A percentile compares a stretch with the other conserved stretches of the same genome.
These are phyloP conservation scores for Fusarium sp. DNA, from an alignment of 2,329 filamentous ascomycete species.

Conservation along the genomic window DNA sequence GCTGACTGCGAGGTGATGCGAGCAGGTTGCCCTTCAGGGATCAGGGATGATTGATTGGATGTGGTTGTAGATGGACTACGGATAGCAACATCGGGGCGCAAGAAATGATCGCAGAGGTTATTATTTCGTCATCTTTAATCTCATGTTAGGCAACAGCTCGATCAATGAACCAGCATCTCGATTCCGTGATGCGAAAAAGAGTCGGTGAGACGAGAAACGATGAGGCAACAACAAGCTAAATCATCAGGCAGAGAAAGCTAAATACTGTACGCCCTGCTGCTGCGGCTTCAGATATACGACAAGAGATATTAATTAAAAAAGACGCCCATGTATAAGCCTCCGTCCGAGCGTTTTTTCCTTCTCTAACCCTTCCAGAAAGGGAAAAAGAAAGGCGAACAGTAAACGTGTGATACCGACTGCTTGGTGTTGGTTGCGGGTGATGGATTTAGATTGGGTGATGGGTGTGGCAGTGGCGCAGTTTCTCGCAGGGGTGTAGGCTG, in stretches of 20 bases:
- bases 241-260: neutral
- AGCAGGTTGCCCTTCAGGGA: neutral
- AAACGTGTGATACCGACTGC: neutral
- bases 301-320: neutral
- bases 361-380: neutral
- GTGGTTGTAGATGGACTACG: neutral
- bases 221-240: neutral
- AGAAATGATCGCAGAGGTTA: neutral
- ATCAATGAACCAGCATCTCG: neutral
- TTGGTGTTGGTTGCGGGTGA: neutral
- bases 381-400: neutral
- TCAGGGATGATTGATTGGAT: slow-evolving; percentile 6
- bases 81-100: neutral
- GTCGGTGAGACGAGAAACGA: neutral
- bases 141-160: neutral
- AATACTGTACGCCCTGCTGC: neutral
- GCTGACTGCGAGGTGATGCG: neutral
- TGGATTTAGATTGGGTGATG: neutral
- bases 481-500: neutral
- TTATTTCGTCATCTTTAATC: neutral
- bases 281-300: neutral
- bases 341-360: neutral
- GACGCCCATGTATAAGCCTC: neutral
- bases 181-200: neutral
- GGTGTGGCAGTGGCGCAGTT: neutral